Evolutionary conservation across 805 yeast species (phyloP), one percentile per base, ranked within the genome.

Genomic region (Barnettozyma populi): DNA sequence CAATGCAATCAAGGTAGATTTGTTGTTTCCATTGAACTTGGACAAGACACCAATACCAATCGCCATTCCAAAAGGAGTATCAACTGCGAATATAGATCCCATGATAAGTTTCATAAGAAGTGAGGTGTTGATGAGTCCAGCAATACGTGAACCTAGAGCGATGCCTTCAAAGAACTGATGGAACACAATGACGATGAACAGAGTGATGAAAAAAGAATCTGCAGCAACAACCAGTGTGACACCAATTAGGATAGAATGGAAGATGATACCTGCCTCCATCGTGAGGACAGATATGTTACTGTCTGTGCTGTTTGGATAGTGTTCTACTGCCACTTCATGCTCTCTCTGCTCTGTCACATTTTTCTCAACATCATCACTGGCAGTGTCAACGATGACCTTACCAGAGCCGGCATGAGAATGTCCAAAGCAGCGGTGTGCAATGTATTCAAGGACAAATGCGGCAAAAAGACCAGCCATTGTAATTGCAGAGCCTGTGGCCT

Each of bases 151-250:
- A n/a, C 95, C 95, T 49, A 87, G 70, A 35, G 94, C 95, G 41
- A 87, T 69, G 38, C 95, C 95, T 67, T 86, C 95, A 60, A 86
- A 86, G 66, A 80, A 69, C 65, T 86, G 95, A 63, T 87, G 89
- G 71, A 78, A 79, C 4, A 80, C 75, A 45, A 75, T 57, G 24
- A 75, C 95, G 50, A 83, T 73, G 62, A 82, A 85, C 42, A 86
- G 69, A 2, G 85, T 75, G 50, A 71, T 74, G 60, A 86, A 86
- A 61, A 82, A 89, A 2, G 57, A 52, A 7, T 78, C 83, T 34
- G 88, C 92, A 5, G 92, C 72, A 19, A 84, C 84, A 2, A 90
- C 85, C 44, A 86, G 69, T 0, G 92, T 74, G 45, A 87, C 70
- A 32, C 95, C 95, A 44, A 87, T 78, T 57, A 87, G 82, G 2